Evolutionary conservation across 306 rosid species (phyloP).

Genomic region (Dalbergia oliveri): DNA sequence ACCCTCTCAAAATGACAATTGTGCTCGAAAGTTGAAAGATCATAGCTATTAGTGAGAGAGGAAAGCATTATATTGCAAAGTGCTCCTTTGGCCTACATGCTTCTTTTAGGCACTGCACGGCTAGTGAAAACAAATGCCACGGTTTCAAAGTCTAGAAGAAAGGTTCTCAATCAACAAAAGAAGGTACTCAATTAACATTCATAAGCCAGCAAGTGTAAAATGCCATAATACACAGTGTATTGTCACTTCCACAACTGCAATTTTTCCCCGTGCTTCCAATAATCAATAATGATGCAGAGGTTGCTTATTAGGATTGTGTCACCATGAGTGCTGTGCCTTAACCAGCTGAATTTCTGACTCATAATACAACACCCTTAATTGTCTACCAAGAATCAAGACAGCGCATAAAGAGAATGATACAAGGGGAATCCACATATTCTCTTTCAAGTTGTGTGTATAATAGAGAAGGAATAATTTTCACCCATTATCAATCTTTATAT

Average conservation of each 20-base stretch:
- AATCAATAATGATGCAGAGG: slow-evolving; percentile 1
- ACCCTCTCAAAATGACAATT: slow-evolving; percentile 34
- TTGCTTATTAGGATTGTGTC: not conserved
- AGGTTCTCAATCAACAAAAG: slow-evolving; percentile 19
- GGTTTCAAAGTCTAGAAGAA: not conserved
- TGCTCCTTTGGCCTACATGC: slow-evolving; percentile 28
- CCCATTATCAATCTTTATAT: no score
- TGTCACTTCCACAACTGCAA: slow-evolving; percentile 48
- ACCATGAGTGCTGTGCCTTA: no score
- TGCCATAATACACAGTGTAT: slow-evolving; percentile 9
- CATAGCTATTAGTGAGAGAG: slow-evolving; percentile 27
- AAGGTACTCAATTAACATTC: slow-evolving; percentile 16
- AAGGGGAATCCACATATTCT: no score
- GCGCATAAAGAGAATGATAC: no score
- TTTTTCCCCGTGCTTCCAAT: slow-evolving; percentile 32
- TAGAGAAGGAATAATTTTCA: no score
- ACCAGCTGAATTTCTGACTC: no score
- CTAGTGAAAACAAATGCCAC: slow-evolving; percentile 19
- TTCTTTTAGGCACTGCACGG: not conserved
- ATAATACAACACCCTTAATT: no score
- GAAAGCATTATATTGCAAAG: not conserved
- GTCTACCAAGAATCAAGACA: no score
- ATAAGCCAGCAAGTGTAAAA: slow-evolving; percentile 19
- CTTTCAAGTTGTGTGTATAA: no score
- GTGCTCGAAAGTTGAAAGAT: slow-evolving; percentile 3